Evolutionary conservation across 177 flowering plant species (phyloP), one percentile per base, ranked within the genome.

Genomic region (Vitis hybrid): DNA sequence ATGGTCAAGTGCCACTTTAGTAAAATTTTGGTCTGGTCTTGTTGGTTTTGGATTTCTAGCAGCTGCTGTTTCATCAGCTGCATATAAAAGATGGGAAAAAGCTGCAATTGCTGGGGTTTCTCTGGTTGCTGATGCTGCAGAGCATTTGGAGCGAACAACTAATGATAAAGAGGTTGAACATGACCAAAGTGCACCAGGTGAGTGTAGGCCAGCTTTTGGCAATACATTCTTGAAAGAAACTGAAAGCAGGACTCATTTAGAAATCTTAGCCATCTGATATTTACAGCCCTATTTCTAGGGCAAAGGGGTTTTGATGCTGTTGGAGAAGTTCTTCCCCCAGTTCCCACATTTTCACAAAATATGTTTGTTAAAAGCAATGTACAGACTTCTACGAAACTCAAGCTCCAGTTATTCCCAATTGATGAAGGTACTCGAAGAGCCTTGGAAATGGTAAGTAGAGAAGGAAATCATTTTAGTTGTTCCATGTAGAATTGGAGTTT

Each of bases 51-150:
- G 52, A 52, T 55, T 62, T 65, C 49, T 66, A 40, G 69, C 73
- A 83, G 92, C 86, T 76, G 50, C 67, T 63, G 67, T 68, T 54
- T 84, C 95, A 70, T 80, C 91, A 71, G 84, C 88, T 77, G 91
- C 91, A 32, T 88, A 89, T 77, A 91, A 81, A 81, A 86, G 85
- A 74, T 93, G 97, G 98, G 99, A 93, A 79, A 95, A 88, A 80
- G 99, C 98, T 76, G 99, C 97, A 67, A 93, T 88, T 54, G 97
- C 91, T 84, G 99, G 99, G 60, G 98, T 95, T 75, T 90, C 92
- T 49, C 86, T 93, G 80, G 98, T 91, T 77, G 97, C 98, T 62
- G 98, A 95, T 83, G 99, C 99, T 79, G 99, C 99, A 76, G 99
- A 90, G 84, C 98, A 93, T 80, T 80, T 95, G 85, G 99, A 95